Percentiles rank a stretch among this genome's conserved stretches.
Conservation (phyloP, 192 early-diverging fungal species). For the Entophlyctis luteolus region DNA sequence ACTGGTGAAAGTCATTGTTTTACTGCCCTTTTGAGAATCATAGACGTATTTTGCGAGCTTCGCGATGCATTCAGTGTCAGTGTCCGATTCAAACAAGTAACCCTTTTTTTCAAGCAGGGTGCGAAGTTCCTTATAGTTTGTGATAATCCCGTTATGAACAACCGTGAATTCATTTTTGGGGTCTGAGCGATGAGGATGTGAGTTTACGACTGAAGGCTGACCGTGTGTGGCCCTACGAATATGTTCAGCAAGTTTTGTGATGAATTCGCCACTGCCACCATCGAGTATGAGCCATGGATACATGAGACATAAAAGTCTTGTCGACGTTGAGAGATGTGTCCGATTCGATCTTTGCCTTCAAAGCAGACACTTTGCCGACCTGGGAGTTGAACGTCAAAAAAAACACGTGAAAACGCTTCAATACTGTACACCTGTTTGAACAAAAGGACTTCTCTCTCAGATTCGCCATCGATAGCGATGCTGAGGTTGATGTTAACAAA, state of each 20-base stretch:
- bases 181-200: conserved; percentile 95
- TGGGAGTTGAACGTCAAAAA: no score
- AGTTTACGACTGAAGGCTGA: conserved; percentile 87
- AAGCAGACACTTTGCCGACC: conserved; percentile 90
- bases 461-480: conserved; percentile 88
- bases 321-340: conserved; percentile 66
- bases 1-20: conserved; percentile 73
- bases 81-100: conserved; percentile 91
- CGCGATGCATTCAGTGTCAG: conserved; percentile 96
- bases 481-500: conserved; percentile 22
- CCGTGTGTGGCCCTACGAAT: conserved; percentile 87
- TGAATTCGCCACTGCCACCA: conserved; percentile 54
- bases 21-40: conserved; percentile 79
- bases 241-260: neutral
- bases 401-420: no score
- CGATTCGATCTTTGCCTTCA: conserved; percentile 75
- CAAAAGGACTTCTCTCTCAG: conserved; percentile 65
- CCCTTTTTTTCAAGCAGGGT: conserved; percentile 94
- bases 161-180: conserved; percentile 85
- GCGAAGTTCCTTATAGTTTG: conserved; percentile 98
- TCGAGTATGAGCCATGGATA: conserved; percentile 95
- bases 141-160: conserved; percentile 99
- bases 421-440: conserved; percentile 79
- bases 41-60: conserved; percentile 97
- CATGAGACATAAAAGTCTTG: conserved; percentile 85